Evolutionary conservation across 805 yeast genomes (phyloP).

Genomic region (Candida lessepsii): DNA sequence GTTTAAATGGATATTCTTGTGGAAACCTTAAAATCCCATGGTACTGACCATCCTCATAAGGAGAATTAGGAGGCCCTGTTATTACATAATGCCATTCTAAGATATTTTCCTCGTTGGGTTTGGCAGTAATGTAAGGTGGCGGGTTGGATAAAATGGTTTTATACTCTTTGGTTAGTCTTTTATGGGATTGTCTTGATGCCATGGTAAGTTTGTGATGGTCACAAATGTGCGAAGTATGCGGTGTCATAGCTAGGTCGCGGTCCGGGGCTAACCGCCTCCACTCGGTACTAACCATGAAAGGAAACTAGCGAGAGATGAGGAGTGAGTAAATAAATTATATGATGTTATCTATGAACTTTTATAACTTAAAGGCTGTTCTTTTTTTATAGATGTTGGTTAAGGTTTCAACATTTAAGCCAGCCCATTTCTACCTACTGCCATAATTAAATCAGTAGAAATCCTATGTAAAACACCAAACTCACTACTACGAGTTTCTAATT

Average conservation of each 20-base stretch:
- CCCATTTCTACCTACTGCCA: conserved; percentile 26
- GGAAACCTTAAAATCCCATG: conserved; percentile 88
- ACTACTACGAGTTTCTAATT: conserved; percentile 13
- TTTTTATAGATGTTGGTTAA: too few relatives aligned
- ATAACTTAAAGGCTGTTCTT: too few relatives aligned
- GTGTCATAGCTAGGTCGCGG: too few relatives aligned
- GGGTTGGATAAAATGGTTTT: conserved; percentile 74
- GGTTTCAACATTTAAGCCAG: too few relatives aligned
- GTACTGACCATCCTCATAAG: conserved; percentile 82
- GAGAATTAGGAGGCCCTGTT: conserved; percentile 89
- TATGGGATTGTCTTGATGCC: conserved; percentile 44
- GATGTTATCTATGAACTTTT: too few relatives aligned
- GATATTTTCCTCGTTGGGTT: conserved; percentile 84
- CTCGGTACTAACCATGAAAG: too few relatives aligned
- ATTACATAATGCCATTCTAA: conserved; percentile 93
- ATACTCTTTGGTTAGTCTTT: conserved; percentile 73
- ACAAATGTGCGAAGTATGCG: neutral
- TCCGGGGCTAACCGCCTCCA: neutral
- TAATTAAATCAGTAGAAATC: conserved; percentile 21
- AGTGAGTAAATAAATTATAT: too few relatives aligned
- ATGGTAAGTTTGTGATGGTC: conserved; percentile 16
- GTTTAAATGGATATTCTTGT: conserved; percentile 83
- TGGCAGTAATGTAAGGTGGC: conserved; percentile 80
- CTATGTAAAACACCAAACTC: conserved; percentile 11
- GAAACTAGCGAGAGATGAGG: too few relatives aligned